Conservation (phyloP, 169 alveolate genomes). For the Miamiensis avidus region DNA sequence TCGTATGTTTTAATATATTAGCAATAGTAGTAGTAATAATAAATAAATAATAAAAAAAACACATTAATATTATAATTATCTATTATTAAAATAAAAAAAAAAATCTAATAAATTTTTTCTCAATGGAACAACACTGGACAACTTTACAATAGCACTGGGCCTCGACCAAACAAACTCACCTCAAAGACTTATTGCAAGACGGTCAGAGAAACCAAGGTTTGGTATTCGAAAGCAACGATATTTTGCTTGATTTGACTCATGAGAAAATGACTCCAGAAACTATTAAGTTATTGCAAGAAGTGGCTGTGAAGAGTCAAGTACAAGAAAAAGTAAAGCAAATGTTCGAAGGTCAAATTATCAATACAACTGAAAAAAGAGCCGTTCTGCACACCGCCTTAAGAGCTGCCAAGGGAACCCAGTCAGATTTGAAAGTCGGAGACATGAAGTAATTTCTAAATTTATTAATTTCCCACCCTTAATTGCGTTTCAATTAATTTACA, state of each 20-base stretch:
- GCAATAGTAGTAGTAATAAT: too few species aligned
- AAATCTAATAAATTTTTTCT: too few species aligned
- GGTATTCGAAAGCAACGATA: slow-evolving; percentile 55
- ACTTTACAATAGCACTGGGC: neutral
- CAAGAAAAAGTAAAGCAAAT: slow-evolving; percentile 53
- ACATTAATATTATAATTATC: too few species aligned
- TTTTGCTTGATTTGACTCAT: slow-evolving; percentile 80
- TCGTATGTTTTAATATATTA: too few species aligned
- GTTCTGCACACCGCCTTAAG: slow-evolving; percentile 98
- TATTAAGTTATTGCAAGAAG: slow-evolving; percentile 49
- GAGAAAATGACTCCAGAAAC: slow-evolving; percentile 68
- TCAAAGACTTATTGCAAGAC: slow-evolving; percentile 62
- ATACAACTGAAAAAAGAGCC: slow-evolving; percentile 95
- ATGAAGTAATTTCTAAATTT: slow-evolving; percentile 52
- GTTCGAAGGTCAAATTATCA: slow-evolving; percentile 91
- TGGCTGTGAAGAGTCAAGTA: slow-evolving; percentile 62
- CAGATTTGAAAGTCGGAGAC: slow-evolving; percentile 64
- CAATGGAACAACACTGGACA: neutral
- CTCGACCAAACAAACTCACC: slow-evolving; percentile 45
- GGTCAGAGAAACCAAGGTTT: slow-evolving; percentile 56
- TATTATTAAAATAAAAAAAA: too few species aligned
- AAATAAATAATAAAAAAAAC: too few species aligned
- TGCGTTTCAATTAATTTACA: neutral
- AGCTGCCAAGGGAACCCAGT: slow-evolving; percentile 71
- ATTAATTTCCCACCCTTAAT: slow-evolving; percentile 38